Percentiles rank a stretch among this genome's conserved stretches.
Conservation (phyloP, 345 rosid genomes). For the Noccaea bulbosa region DNA sequence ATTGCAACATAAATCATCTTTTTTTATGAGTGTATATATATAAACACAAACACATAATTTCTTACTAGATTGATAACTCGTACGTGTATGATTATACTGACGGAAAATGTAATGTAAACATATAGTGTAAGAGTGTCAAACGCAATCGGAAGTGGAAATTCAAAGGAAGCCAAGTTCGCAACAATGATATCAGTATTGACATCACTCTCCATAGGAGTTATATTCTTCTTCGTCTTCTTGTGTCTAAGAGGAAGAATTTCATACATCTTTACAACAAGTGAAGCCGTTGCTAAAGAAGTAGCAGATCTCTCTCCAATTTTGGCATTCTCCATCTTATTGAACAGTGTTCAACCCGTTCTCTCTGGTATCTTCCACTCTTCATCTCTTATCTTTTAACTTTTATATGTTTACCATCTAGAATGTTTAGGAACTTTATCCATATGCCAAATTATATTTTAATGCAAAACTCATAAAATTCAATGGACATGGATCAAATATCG, state of each 20-base stretch:
- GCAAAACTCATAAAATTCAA: too few species aligned
- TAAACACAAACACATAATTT: neutral
- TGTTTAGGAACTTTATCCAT: neutral
- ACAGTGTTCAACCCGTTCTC: slow-evolving; percentile 81
- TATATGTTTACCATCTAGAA: too few species aligned
- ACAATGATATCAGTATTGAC: slow-evolving; percentile 45
- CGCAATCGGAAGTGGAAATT: slow-evolving; percentile 73
- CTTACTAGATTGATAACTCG: neutral
- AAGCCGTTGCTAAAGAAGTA: slow-evolving; percentile 57
- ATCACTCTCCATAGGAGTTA: slow-evolving; percentile 59
- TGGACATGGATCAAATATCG: too few species aligned
- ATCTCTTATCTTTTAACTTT: neutral
- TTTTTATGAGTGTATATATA: neutral
- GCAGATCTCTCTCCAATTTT: slow-evolving; percentile 66
- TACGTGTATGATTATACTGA: neutral
- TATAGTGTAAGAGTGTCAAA: slow-evolving; percentile 75
- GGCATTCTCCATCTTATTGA: slow-evolving; percentile 68
- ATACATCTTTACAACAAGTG: slow-evolving; percentile 58
- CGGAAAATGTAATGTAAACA: neutral
- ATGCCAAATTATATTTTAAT: neutral
- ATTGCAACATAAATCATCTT: too few species aligned
- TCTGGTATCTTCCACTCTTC: slow-evolving; percentile 49
- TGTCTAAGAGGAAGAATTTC: slow-evolving; percentile 55
- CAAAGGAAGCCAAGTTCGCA: slow-evolving; percentile 62
- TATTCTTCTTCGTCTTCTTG: slow-evolving; percentile 54